Evolutionary conservation across 495 filamentous ascomycete genomes (phyloP), one percentile per base, ranked within the genome.

Genomic region (Neurospora sp.): DNA sequence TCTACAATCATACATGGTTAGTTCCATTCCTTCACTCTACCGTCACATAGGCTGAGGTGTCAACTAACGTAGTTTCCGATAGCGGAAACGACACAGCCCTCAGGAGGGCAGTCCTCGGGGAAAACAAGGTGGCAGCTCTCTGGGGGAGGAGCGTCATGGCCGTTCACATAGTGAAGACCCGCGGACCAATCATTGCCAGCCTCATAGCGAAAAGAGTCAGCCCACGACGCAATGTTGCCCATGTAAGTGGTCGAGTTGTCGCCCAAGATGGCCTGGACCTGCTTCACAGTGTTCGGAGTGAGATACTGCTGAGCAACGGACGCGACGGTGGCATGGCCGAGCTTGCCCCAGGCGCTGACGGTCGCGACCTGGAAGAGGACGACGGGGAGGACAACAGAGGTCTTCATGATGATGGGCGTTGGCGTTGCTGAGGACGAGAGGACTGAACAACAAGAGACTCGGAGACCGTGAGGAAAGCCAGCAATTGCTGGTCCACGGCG

Each of bases 131-230:
- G 83, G 80, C 90, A 92, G 70, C 76, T 80, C 3, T 88, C 85
- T 0, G 85, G 84, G 37, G 72, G 72, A 42, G 90, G 90, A 65
- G 81, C 79, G 74, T 93, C 90, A 65, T 88, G 79, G 7, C 89
- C 90, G 80, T 93, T 89, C 76, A 91, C 89, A 76, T 83, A 90
- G 78, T 91, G 90, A 71, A 82, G 87, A 1, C 85, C 80, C 8
- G 81, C 79, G 37, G 85, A 87, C 82, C 84, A 91, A 38, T 72
- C 78, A 10, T 89, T 89, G 6, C 81, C 89, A 0, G 78, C 74
- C 39, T 87, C 88, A 44, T 83, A 82, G 31, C 88, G 83, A 75
- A 87, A 91, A 39, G 78, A 76, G 75, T 92, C 90, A 37, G 86
- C 89, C 89, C 89, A 91, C 3, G 87, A 83, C 22, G 89, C 89